phyloP scores from a whole-genome alignment of 805 yeast species.

The Zygoascus tannicola region DNA sequence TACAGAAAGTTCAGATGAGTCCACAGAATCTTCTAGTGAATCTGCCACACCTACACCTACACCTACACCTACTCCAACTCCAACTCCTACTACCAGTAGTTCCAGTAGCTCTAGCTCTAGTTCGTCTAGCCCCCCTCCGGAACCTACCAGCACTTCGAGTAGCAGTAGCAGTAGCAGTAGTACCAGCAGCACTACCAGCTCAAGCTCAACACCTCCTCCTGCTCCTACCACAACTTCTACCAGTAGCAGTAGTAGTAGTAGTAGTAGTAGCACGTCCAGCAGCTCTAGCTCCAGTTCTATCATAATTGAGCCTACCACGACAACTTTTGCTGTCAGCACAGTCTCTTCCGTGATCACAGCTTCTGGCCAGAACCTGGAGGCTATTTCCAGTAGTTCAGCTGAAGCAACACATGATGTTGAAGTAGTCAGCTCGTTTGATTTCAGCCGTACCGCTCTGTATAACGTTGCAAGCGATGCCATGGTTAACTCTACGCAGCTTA shows the following conservation, averaged over 20 bases:
- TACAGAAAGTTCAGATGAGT: background rate
- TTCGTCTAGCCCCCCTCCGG: background rate
- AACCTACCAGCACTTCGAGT: background rate
- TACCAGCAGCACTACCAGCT: background rate
- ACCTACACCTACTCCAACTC: background rate
- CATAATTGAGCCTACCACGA: slow-evolving; percentile 5
- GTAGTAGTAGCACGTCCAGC: slow-evolving; percentile 1
- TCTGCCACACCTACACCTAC: slow-evolving; percentile 1
- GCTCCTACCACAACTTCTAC: slow-evolving; percentile 3
- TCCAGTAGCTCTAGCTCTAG: background rate
- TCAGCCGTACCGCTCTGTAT: slow-evolving; percentile 14
- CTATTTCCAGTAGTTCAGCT: slow-evolving; percentile 4
- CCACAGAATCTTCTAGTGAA: background rate
- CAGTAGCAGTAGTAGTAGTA: slow-evolving; percentile 5
- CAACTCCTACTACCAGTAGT: background rate
- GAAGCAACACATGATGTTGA: slow-evolving; percentile 4
- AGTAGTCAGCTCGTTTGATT: slow-evolving; percentile 6
- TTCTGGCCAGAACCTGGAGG: background rate
- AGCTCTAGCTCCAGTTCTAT: background rate
- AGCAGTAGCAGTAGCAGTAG: background rate
- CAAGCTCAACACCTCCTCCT: slow-evolving; percentile 3
- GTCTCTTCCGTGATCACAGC: slow-evolving; percentile 1
- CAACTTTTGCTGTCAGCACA: slow-evolving; percentile 3
- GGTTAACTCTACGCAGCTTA: slow-evolving; percentile 1
- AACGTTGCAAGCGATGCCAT: slow-evolving; percentile 11